Evolutionary conservation across 2,329 filamentous ascomycete genomes (phyloP).

Genomic region (Trichoderma aggressivum): DNA sequence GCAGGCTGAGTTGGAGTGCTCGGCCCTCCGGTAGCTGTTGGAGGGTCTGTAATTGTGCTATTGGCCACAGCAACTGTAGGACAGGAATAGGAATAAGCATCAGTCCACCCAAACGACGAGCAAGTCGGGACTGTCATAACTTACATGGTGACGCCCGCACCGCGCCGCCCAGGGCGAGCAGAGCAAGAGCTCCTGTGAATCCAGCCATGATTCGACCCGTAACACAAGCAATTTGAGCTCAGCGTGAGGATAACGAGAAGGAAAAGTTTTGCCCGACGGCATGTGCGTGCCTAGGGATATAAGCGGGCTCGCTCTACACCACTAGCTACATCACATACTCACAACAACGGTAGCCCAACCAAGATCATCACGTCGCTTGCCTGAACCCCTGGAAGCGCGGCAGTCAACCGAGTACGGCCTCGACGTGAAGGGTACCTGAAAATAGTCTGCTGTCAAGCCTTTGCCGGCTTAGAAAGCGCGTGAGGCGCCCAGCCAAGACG

Average conservation of each 20-base stretch:
- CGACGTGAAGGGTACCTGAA: neutral
- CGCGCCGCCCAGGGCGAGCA: neutral
- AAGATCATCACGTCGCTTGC: neutral
- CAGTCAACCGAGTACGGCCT: neutral
- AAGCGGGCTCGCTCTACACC: neutral
- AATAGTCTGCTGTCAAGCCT: neutral
- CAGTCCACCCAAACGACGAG: neutral
- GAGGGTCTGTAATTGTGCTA: neutral
- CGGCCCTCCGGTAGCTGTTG: neutral
- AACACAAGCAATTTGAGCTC: neutral
- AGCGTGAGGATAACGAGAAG: neutral
- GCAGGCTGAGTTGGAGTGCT: neutral
- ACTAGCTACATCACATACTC: neutral
- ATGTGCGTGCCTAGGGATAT: neutral
- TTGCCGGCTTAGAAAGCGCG: neutral
- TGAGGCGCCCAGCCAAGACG: neutral
- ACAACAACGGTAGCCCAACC: neutral
- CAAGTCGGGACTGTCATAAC: neutral
- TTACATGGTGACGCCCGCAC: constrained; percentile 12
- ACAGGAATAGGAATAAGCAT: neutral
- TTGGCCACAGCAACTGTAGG: neutral
- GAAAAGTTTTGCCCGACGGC: neutral
- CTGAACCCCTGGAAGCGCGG: neutral
- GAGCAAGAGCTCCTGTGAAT: constrained; percentile 5
- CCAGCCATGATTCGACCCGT: constrained; percentile 7